Evolutionary conservation across 805 yeast species (phyloP), one percentile per base, ranked within the genome.

Genomic region (Metschnikowia rubicola): DNA sequence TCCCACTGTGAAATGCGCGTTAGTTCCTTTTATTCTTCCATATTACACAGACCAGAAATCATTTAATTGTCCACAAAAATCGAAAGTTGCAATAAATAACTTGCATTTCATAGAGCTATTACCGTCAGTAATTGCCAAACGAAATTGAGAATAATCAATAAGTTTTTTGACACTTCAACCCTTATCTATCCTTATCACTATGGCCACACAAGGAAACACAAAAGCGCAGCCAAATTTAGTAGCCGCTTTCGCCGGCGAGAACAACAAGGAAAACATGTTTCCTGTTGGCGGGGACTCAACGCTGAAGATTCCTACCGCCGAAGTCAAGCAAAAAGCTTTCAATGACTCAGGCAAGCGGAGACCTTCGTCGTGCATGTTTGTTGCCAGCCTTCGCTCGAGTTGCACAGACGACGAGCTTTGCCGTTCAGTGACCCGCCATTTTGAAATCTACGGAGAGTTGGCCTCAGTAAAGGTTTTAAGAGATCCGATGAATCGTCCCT

Each of bases 331-430:
- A 4, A 35, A 30, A 13, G 10, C 10, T 13, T 13, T 38, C 3
- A 46, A 12, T 10, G 48, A 46, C 10, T 11, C 44, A 8, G 41
- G 43, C 28, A 51, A 47, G 41, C 51, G 55, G 2, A 43, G 54
- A 30, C 96, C 96, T 12, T 84, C 96, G 0, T 81, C 95, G 1
- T 88, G 96, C 65, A 86, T 88, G 2, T 88, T 89, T 70, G 96
- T 88, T 46, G 96, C 96, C 28, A 82, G 92, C 63, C 77, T 89
- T 44, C 77, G 88, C 8, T 76, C 91, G 0, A 66, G 71, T 36
- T 67, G 76, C 41, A 63, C 83, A 4, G 96, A 90, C 64, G 91
- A 86, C 61, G 82, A 83, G 39, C 73, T 90, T 46, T 79, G 85
- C 59, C 62, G 74, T 30, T 80, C 92, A 0, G 94, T 89, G 5